phyloP scores from a whole-genome alignment of 2,329 filamentous ascomycete genomes.

The Trichoderma polysporum region DNA sequence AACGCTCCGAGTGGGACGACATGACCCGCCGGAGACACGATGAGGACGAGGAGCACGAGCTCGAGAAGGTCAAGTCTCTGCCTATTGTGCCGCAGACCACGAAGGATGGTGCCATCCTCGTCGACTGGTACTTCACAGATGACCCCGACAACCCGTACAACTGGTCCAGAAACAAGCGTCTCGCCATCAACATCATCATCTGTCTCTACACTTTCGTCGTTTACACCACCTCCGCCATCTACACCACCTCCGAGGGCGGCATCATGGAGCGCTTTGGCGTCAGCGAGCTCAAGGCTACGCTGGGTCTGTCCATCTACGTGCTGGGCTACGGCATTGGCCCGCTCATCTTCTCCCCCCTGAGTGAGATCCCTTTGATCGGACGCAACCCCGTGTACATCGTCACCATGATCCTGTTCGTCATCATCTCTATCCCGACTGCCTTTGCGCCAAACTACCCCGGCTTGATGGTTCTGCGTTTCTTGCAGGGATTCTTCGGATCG shows the following conservation, averaged over 20 bases:
- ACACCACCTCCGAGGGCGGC: conserved; percentile 45
- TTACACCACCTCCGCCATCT: conserved; percentile 51
- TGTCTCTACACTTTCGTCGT: conserved; percentile 61
- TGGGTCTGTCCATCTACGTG: conserved; percentile 63
- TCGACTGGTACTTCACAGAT: conserved; percentile 56
- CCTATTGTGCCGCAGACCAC: conserved; percentile 50
- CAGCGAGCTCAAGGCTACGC: conserved; percentile 49
- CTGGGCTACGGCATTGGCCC: conserved; percentile 64
- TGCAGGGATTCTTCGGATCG: conserved; percentile 65
- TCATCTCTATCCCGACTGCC: conserved; percentile 64
- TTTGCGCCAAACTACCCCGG: conserved; percentile 62
- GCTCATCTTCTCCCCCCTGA: conserved; percentile 64
- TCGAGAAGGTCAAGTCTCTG: conserved; percentile 47
- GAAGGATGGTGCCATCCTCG: conserved; percentile 51
- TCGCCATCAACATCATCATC: conserved; percentile 44
- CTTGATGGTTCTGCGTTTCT: conserved; percentile 62
- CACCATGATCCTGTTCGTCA: conserved; percentile 67
- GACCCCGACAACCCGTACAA: conserved; percentile 57
- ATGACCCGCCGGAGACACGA: conserved; percentile 5
- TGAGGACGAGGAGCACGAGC: conserved; percentile 35
- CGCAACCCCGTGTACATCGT: conserved; percentile 67
- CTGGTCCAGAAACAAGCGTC: conserved; percentile 47
- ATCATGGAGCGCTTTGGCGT: conserved; percentile 56
- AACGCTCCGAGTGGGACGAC: conserved; percentile 17
- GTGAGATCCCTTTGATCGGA: conserved; percentile 65